phyloP scores from a whole-genome alignment of 129 eudicot species.

The Smallanthus sonchifolius region DNA sequence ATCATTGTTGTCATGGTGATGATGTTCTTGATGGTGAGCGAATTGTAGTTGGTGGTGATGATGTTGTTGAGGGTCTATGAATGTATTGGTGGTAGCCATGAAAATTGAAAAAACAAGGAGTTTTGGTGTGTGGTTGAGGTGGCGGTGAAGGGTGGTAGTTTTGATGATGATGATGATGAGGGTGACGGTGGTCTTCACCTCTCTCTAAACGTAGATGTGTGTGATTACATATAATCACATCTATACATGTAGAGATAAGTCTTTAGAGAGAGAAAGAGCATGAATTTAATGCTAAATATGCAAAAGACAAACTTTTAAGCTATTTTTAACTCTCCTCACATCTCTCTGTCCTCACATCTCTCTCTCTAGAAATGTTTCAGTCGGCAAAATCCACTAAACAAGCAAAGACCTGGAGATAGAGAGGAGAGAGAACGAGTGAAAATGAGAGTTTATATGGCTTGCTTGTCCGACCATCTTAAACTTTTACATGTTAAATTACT shows the following conservation, averaged over 20 bases:
- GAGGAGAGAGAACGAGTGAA: constrained; percentile 25
- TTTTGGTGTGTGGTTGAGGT: constrained; percentile 26
- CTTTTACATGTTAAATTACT: neutral
- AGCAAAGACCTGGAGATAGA: constrained; percentile 38
- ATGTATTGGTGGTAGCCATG: constrained; percentile 41
- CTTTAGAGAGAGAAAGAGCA: constrained; percentile 26
- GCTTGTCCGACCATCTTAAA: constrained; percentile 48
- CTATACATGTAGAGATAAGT: too few relatives aligned
- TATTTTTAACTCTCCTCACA: constrained; percentile 32
- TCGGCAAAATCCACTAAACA: constrained; percentile 26
- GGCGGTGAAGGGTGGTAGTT: constrained; percentile 30
- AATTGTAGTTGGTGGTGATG: constrained; percentile 38
- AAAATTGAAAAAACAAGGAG: constrained; percentile 30
- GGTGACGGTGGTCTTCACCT: constrained; percentile 16
- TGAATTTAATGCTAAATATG: constrained; percentile 36
- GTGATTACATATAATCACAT: constrained; percentile 13
- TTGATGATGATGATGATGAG: constrained; percentile 31
- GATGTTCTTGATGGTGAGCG: constrained; percentile 44
- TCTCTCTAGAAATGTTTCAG: constrained; percentile 22
- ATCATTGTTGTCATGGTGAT: constrained; percentile 42
- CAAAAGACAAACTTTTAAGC: constrained; percentile 37
- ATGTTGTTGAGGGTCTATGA: constrained; percentile 36
- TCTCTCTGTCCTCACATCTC: constrained; percentile 23
- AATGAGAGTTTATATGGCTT: constrained; percentile 27
- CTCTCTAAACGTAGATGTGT: constrained; percentile 42